Percentiles rank a stretch among this genome's conserved stretches.
phyloP scores from a whole-genome alignment of 73 alveolate species.

The Paramecium pentaurelia region DNA sequence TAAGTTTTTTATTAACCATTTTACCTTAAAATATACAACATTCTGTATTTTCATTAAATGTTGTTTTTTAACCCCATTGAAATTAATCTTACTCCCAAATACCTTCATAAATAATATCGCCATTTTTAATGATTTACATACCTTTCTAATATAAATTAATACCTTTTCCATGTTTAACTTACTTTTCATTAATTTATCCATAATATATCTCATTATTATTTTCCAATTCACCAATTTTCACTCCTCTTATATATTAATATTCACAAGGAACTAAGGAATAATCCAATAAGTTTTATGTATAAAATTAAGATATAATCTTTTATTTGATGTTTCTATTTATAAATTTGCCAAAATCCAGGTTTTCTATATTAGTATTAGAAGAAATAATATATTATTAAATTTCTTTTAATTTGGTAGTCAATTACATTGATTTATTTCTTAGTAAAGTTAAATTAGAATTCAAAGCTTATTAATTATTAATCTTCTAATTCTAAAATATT shows the following conservation, averaged over 20 bases:
- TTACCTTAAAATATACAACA: not conserved
- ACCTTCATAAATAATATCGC: not conserved
- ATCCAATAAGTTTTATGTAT: not conserved
- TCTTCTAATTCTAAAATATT: not conserved
- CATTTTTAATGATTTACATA: not conserved
- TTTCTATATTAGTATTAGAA: not conserved
- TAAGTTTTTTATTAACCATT: not conserved
- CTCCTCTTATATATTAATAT: not conserved
- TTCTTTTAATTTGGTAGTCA: not conserved
- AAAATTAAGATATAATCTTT: not conserved
- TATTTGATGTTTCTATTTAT: not conserved
- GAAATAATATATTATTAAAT: not conserved
- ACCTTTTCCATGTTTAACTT: not conserved
- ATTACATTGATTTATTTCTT: not conserved
- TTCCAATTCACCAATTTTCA: not conserved
- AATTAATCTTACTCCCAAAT: not conserved
- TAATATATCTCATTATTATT: not conserved
- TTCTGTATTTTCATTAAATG: not conserved
- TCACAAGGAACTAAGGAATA: not conserved
- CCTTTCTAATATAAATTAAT: not conserved
- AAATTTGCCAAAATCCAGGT: not conserved
- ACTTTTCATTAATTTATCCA: not conserved
- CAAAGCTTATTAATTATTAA: not conserved
- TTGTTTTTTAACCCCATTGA: not conserved
- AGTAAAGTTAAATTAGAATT: not conserved